Evolutionary conservation across 2,329 filamentous ascomycete genomes (phyloP).

Genomic region (Plectosphaerella cucumerina): DNA sequence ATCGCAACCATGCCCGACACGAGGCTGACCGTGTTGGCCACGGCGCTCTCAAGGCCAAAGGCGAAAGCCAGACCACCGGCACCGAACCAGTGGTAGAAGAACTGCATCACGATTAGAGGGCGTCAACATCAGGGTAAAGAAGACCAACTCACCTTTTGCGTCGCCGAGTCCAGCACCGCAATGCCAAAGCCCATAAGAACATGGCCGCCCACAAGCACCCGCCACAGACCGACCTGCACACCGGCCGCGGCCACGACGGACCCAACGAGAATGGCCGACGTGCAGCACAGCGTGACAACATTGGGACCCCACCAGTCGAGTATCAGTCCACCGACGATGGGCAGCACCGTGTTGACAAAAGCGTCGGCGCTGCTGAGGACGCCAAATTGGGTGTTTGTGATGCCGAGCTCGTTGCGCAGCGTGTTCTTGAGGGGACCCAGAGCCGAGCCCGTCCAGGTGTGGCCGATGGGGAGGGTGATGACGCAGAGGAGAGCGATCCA

Average conservation of each 20-base stretch:
- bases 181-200: constrained; percentile 19
- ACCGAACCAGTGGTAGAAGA: constrained; percentile 20
- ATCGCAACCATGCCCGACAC: constrained; percentile 17
- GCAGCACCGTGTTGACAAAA: constrained; percentile 19
- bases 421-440: constrained; percentile 19
- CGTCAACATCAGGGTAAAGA: background rate
- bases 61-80: constrained; percentile 16
- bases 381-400: constrained; percentile 20
- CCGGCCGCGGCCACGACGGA: constrained; percentile 15
- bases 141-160: constrained; percentile 11
- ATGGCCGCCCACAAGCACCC: constrained; percentile 14
- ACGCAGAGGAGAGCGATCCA: constrained; percentile 17
- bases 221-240: constrained; percentile 14
- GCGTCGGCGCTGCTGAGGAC: constrained; percentile 18
- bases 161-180: constrained; percentile 16
- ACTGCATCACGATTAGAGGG: constrained; percentile 4
- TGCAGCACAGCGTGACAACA: constrained; percentile 15
- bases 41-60: constrained; percentile 17
- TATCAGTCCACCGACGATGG: constrained; percentile 16
- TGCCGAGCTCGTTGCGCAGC: constrained; percentile 15
- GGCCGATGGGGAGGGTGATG: constrained; percentile 16
- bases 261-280: constrained; percentile 14
- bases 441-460: constrained; percentile 15
- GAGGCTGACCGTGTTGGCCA: constrained; percentile 16
- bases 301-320: constrained; percentile 20